A percentile compares a stretch with the other conserved stretches of the same genome.
Conservation (phyloP, 176 grass and related monocot genomes). For the Elaeis guineensis region DNA sequence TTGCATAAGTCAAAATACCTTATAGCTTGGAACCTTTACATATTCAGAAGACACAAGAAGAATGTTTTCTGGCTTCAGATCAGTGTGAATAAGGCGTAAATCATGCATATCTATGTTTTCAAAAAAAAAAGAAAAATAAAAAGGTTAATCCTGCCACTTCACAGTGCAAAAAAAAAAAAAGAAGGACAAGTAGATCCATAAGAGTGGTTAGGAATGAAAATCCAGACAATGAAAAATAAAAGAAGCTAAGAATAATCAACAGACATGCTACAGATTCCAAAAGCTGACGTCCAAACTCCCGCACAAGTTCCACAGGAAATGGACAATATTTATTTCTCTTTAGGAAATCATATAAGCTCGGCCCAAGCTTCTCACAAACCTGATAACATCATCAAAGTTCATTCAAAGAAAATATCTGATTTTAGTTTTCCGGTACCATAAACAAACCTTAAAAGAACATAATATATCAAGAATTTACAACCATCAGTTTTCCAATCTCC, state of each 20-base stretch:
- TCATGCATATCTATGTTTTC: constrained; percentile 88
- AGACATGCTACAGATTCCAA: constrained; percentile 99
- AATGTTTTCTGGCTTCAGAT: constrained; percentile 99
- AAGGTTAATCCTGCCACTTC: constrained; percentile 31
- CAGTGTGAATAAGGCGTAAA: constrained; percentile 92
- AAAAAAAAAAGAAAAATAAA: constrained; percentile 33
- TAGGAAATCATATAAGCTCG: constrained; percentile 99
- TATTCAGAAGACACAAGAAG: constrained; percentile 84
- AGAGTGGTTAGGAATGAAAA: constrained; percentile 41
- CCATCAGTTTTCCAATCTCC: constrained; percentile 16
- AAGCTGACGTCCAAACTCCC: constrained; percentile 97
- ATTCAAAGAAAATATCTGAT: constrained; percentile 59
- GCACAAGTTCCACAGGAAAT: constrained; percentile 99
- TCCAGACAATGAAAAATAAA: not conserved
- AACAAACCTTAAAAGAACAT: constrained; percentile 37
- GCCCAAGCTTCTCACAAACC: constrained; percentile 99
- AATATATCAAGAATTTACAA: constrained; percentile 29
- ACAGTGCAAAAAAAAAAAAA: not conserved
- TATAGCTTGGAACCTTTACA: constrained; percentile 69
- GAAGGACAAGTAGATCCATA: constrained; percentile 32
- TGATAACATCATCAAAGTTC: constrained; percentile 85
- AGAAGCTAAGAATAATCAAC: constrained; percentile 51
- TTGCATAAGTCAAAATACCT: constrained; percentile 50
- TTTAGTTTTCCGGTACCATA: constrained; percentile 43
- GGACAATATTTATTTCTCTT: constrained; percentile 99